Conservation (phyloP, 495 filamentous ascomycete genomes). For the Aspergillus biplanus region DNA sequence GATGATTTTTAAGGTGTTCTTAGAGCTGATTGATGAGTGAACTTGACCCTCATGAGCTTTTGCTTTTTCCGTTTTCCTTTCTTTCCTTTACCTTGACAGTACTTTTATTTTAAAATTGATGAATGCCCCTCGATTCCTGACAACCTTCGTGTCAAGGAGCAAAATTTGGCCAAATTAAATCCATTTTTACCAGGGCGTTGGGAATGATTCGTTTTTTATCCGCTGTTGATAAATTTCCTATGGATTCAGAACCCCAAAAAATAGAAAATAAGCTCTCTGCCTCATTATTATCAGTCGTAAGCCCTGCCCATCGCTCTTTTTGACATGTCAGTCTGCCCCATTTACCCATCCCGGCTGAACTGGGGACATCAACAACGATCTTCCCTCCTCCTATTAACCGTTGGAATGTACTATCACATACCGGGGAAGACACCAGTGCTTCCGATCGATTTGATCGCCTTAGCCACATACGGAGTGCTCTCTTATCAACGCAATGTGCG, state of each 20-base stretch:
- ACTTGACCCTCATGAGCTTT: neutral
- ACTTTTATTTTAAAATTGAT: neutral
- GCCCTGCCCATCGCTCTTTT: constrained; percentile 3
- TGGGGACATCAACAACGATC: constrained; percentile 18
- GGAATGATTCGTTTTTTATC: neutral
- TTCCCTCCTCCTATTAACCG: constrained; percentile 24
- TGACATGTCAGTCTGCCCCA: constrained; percentile 22
- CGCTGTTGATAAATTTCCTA: neutral
- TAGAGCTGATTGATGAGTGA: neutral
- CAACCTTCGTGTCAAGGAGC: too few relatives aligned
- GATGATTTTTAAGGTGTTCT: constrained; percentile 16
- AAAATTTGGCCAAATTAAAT: too few relatives aligned
- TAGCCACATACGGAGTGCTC: constrained; percentile 14
- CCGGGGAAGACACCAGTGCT: constrained; percentile 23
- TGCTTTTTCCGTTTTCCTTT: neutral
- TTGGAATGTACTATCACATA: constrained; percentile 28
- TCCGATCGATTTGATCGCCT: constrained; percentile 31
- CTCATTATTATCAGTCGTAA: constrained; percentile 4
- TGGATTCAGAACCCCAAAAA: neutral
- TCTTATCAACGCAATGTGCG: constrained; percentile 12
- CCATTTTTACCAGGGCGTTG: too few relatives aligned
- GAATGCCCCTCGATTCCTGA: too few relatives aligned
- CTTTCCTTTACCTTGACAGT: neutral
- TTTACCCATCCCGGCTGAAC: constrained; percentile 25
- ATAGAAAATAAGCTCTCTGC: constrained; percentile 7